These are phyloP conservation scores for Aureobasidium namibiae DNA, from an alignment of 2,329 filamentous ascomycete species.

Conservation along the genomic window DNA sequence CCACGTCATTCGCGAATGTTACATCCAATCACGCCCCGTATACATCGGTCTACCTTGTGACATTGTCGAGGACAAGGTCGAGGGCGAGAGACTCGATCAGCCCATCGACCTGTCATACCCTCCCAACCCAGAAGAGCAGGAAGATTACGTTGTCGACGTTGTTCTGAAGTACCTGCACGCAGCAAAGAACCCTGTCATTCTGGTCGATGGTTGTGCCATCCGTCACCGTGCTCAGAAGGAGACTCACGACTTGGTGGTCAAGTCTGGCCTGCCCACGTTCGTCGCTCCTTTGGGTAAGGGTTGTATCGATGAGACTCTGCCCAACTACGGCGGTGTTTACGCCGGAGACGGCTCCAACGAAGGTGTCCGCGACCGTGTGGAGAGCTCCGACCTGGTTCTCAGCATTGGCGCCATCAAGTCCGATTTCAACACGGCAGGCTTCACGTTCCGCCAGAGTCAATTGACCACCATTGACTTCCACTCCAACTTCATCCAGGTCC, in stretches of 20 bases:
- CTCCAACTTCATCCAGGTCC: slow-evolving; percentile 54
- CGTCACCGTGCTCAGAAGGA: slow-evolving; percentile 68
- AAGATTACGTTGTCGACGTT: slow-evolving; percentile 74
- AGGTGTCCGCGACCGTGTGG: slow-evolving; percentile 18
- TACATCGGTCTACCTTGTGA: slow-evolving; percentile 83
- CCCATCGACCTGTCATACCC: slow-evolving; percentile 60
- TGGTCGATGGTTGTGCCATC: slow-evolving; percentile 77
- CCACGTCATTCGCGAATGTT: slow-evolving; percentile 66
- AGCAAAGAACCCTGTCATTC: slow-evolving; percentile 66
- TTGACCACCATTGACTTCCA: slow-evolving; percentile 26
- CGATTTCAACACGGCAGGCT: slow-evolving; percentile 25
- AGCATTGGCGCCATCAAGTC: slow-evolving; percentile 17
- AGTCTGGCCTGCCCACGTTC: slow-evolving; percentile 71
- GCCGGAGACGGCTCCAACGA: slow-evolving; percentile 18
- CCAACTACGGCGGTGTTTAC: slow-evolving; percentile 62
- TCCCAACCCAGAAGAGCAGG: slow-evolving; percentile 59
- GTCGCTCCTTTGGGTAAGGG: slow-evolving; percentile 89
- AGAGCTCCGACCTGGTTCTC: slow-evolving; percentile 18
- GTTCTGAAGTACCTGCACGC: slow-evolving; percentile 64
- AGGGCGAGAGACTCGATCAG: slow-evolving; percentile 60
- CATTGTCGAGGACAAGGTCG: slow-evolving; percentile 67
- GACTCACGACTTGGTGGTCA: slow-evolving; percentile 61
- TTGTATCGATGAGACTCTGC: slow-evolving; percentile 65
- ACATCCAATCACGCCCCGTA: slow-evolving; percentile 65
- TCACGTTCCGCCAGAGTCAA: slow-evolving; percentile 22